Evolutionary conservation across 352 stramenopile species (phyloP).

Genomic region (Phytopythium kandeliae): DNA sequence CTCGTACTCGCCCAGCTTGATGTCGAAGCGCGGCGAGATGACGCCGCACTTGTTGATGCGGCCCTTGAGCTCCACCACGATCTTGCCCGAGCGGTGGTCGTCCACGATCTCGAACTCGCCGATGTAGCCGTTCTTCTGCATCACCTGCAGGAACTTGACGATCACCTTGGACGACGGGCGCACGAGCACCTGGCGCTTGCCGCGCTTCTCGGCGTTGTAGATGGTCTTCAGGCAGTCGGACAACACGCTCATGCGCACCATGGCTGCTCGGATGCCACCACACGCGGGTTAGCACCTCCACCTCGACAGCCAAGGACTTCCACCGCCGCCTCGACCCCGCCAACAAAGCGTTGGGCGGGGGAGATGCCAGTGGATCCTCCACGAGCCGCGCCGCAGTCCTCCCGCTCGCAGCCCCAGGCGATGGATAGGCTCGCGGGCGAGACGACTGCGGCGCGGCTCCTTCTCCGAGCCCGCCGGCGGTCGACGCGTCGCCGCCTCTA

Average conservation of each 20-base stretch:
- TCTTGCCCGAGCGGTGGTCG: slow-evolving; percentile 99
- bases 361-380: slow-evolving; percentile 41
- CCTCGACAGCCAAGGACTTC: slow-evolving; percentile 27
- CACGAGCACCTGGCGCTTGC: slow-evolving; percentile 99
- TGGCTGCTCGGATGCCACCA: slow-evolving; percentile 41
- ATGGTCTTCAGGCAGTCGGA: slow-evolving; percentile 99
- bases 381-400: slow-evolving; percentile 37
- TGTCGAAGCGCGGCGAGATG: slow-evolving; percentile 98
- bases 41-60: slow-evolving; percentile 99
- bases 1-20: slow-evolving; percentile 96
- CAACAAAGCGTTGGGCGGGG: slow-evolving; percentile 11
- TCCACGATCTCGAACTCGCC: slow-evolving; percentile 99
- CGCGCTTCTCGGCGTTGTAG: slow-evolving; percentile 99
- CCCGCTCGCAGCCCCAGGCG: background rate
- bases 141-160: slow-evolving; percentile 99
- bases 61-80: slow-evolving; percentile 97
- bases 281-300: slow-evolving; percentile 3
- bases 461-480: background rate
- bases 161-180: slow-evolving; percentile 99
- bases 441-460: slow-evolving; percentile 20
- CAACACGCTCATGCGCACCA: slow-evolving; percentile 99
- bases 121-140: slow-evolving; percentile 99
- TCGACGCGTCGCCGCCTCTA: background rate
- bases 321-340: slow-evolving; percentile 16
- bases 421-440: background rate